A percentile compares a stretch with the other conserved stretches of the same genome.
These are phyloP conservation scores for Hyaloscypha bicolor DNA, from an alignment of 495 filamentous ascomycete species.

Conservation along the genomic window DNA sequence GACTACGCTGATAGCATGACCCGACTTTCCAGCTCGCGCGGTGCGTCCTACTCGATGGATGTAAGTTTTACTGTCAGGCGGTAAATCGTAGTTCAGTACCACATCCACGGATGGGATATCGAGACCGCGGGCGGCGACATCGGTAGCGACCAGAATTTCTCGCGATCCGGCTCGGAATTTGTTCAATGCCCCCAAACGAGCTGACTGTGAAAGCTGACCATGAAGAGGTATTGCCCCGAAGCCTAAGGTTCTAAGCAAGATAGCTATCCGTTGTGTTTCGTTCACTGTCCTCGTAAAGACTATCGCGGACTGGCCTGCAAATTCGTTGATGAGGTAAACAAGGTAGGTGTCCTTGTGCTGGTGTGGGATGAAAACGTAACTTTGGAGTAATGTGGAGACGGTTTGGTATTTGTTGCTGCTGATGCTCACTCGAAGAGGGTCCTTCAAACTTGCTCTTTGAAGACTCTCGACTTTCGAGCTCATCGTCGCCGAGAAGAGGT, in stretches of 20 bases:
- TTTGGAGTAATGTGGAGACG: constrained; percentile 80
- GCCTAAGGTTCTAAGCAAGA: constrained; percentile 77
- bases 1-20: constrained; percentile 78
- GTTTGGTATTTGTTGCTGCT: constrained; percentile 81
- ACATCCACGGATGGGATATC: constrained; percentile 93
- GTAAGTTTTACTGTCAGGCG: constrained; percentile 85
- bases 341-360: constrained; percentile 92
- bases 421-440: constrained; percentile 77
- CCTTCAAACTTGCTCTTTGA: constrained; percentile 82
- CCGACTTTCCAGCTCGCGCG: constrained; percentile 84
- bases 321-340: constrained; percentile 82
- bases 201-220: constrained; percentile 82
- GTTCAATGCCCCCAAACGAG: constrained; percentile 79
- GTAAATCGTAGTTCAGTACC: constrained; percentile 86
- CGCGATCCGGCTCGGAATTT: constrained; percentile 80
- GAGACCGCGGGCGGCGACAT: constrained; percentile 91
- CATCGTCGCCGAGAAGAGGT: constrained; percentile 94
- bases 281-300: constrained; percentile 93
- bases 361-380: constrained; percentile 82
- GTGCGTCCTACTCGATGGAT: constrained; percentile 95
- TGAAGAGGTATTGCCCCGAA: constrained; percentile 89
- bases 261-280: constrained; percentile 82
- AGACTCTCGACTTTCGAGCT: constrained; percentile 88
- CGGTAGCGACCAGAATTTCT: constrained; percentile 91
- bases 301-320: constrained; percentile 79